Evolutionary conservation across 495 filamentous ascomycete genomes (phyloP).

Genomic region (Daldinia bambusicola): DNA sequence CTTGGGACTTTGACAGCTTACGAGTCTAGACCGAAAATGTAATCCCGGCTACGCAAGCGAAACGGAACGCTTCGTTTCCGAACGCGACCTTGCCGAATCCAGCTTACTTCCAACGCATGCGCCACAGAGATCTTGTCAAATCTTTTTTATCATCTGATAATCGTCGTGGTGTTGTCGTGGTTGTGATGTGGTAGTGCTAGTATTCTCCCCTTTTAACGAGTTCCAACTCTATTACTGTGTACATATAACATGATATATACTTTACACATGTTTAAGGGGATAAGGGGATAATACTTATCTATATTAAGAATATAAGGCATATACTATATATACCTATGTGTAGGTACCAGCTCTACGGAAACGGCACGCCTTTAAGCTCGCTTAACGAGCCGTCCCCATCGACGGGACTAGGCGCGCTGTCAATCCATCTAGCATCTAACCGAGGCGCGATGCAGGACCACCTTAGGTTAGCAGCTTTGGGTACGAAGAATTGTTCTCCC

Average conservation of each 20-base stretch:
- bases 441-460: constrained; percentile 32
- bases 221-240: too few species aligned
- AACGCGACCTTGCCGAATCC: constrained; percentile 20
- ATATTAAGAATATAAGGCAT: not conserved
- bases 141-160: constrained; percentile 6
- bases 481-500: constrained; percentile 11
- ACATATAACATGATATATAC: not conserved
- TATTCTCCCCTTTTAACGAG: too few species aligned
- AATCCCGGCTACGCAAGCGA: constrained; percentile 27
- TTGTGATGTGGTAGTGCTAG: not conserved
- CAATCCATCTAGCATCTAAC: constrained; percentile 26
- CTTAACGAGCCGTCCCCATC: constrained; percentile 8
- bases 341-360: not conserved
- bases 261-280: not conserved
- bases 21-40: constrained; percentile 22
- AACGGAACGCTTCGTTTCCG: constrained; percentile 36
- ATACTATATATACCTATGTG: not conserved
- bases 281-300: not conserved
- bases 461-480: constrained; percentile 7
- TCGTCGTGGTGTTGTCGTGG: not conserved
- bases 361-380: not conserved
- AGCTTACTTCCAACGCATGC: constrained; percentile 1
- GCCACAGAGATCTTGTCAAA: constrained; percentile 8
- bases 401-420: constrained; percentile 23
- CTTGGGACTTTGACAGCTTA: constrained; percentile 44